Conservation (phyloP, 2,329 filamentous ascomycete genomes). For the Nemania serpens region DNA sequence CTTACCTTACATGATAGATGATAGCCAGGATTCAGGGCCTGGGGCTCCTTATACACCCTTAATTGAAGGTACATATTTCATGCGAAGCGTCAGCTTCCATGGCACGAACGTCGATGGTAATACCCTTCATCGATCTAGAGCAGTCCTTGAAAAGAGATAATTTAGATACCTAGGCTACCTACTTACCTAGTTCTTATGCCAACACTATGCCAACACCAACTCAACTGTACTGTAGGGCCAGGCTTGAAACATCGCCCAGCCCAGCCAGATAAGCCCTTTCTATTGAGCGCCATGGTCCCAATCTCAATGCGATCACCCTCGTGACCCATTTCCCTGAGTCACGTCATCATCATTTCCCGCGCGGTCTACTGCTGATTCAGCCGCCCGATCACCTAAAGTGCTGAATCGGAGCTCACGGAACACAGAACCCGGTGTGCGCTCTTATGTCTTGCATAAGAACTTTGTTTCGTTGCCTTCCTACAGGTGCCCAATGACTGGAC, state of each 20-base stretch:
- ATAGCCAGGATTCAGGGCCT: not conserved
- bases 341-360: not conserved
- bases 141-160: not conserved
- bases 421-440: not conserved
- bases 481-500: too few relatives aligned
- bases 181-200: not conserved
- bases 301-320: constrained; percentile 1
- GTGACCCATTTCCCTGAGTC: constrained; percentile 3
- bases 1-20: not conserved
- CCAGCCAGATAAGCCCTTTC: not conserved
- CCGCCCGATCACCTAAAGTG: not conserved
- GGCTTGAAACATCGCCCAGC: constrained; percentile 13
- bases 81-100: constrained; percentile 6
- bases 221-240: not conserved
- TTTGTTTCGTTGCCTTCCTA: too few relatives aligned
- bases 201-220: not conserved
- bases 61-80: not conserved
- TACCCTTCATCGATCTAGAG: constrained; percentile 1
- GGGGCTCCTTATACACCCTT: too few relatives aligned
- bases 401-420: constrained; percentile 9
- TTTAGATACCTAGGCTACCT: not conserved
- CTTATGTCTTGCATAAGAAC: not conserved
- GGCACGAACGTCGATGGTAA: not conserved
- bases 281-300: constrained; percentile 1
- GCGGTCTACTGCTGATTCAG: not conserved